phyloP scores from a whole-genome alignment of 1,284 basidiomycete species.

The Pascua sp. region DNA sequence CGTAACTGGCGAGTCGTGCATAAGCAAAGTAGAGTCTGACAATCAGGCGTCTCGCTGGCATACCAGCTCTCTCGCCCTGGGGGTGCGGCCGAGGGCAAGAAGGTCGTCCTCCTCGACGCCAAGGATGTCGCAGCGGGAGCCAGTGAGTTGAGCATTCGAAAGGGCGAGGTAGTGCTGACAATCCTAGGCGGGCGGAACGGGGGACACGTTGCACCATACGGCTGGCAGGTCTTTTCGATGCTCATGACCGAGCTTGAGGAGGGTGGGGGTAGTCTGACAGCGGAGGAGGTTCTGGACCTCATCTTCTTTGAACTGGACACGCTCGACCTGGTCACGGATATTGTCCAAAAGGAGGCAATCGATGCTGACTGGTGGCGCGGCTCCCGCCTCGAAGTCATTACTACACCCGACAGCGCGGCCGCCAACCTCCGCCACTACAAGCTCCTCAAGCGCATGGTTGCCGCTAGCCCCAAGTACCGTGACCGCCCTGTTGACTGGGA shows the following conservation, averaged over 20 bases:
- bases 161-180: background rate
- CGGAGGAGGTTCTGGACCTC: conserved; percentile 47
- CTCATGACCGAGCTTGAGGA: conserved; percentile 25
- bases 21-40: too few species aligned
- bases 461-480: background rate
- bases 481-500: background rate
- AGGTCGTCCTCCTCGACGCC: conserved; percentile 35
- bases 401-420: background rate
- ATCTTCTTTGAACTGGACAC: conserved; percentile 62
- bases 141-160: conserved; percentile 18
- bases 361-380: conserved; percentile 32
- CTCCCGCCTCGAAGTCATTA: conserved; percentile 25
- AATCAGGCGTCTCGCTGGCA: background rate
- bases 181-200: conserved; percentile 35
- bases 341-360: conserved; percentile 48
- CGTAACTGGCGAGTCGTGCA: conserved; percentile 14
- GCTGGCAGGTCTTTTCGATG: conserved; percentile 19
- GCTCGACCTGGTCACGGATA: conserved; percentile 64
- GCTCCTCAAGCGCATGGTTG: background rate
- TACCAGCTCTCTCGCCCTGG: conserved; percentile 27
- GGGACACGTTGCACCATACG: conserved; percentile 35
- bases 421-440: conserved; percentile 5
- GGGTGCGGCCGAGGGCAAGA: conserved; percentile 21
- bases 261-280: conserved; percentile 36
- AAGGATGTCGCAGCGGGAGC: conserved; percentile 42